Conservation (phyloP, 805 yeast species). For the Candida montana region DNA sequence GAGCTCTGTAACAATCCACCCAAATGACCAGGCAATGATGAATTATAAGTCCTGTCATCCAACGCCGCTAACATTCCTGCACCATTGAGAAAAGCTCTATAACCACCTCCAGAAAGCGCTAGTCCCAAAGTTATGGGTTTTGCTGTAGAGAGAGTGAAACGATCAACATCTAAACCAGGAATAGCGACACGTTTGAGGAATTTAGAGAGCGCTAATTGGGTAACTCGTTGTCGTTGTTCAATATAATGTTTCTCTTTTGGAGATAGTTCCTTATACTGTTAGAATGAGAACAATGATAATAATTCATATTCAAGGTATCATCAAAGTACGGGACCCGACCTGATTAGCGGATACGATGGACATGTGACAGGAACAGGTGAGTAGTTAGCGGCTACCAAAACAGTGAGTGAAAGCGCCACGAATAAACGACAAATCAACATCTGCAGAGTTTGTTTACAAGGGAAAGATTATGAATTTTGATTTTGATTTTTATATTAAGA, state of each 20-base stretch:
- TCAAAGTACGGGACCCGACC: constrained; percentile 9
- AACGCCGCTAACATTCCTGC: constrained; percentile 80
- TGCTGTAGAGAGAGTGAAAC: constrained; percentile 18
- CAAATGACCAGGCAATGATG: constrained; percentile 47
- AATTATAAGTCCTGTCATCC: constrained; percentile 62
- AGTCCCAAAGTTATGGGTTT: constrained; percentile 43
- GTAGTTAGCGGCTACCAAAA: constrained; percentile 1
- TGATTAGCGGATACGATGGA: constrained; percentile 8
- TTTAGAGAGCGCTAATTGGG: constrained; percentile 26
- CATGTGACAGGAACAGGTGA: constrained; percentile 11
- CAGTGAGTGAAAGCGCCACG: neutral
- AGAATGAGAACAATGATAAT: too few species aligned
- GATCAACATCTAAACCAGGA: constrained; percentile 29
- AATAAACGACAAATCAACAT: neutral
- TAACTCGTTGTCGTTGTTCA: constrained; percentile 25
- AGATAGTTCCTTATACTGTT: neutral
- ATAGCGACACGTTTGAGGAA: constrained; percentile 29
- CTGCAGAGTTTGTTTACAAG: neutral
- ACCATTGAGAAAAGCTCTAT: constrained; percentile 80
- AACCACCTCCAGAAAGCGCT: constrained; percentile 84
- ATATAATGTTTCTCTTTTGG: constrained; percentile 25
- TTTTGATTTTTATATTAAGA: neutral
- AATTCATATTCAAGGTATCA: too few species aligned
- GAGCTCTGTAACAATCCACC: constrained; percentile 73
- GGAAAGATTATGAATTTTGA: neutral